Conservation (phyloP, 2,329 filamentous ascomycete genomes). For the Fusarium sp. region DNA sequence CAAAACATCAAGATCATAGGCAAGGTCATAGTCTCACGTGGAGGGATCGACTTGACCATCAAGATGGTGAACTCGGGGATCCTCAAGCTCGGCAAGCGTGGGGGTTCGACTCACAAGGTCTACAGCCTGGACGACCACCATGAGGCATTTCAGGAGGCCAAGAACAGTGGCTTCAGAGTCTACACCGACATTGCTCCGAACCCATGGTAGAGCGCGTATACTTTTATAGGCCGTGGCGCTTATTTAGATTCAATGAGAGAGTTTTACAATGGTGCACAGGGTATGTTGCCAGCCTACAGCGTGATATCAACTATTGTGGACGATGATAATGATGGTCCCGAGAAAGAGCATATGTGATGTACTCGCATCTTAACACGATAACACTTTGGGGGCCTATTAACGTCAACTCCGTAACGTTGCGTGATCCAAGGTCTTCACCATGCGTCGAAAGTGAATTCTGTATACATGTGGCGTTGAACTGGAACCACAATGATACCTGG, state of each 20-base stretch:
- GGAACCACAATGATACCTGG: not conserved
- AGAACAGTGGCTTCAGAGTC: not conserved
- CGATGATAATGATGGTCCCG: not conserved
- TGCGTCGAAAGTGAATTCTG: not conserved
- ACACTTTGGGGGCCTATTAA: not conserved
- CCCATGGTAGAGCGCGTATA: not conserved
- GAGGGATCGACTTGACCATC: not conserved
- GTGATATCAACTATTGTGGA: not conserved
- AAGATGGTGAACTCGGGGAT: constrained; percentile 1
- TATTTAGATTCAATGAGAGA: not conserved
- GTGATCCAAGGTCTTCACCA: not conserved
- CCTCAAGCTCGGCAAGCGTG: not conserved
- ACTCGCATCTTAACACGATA: not conserved
- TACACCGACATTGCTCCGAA: not conserved
- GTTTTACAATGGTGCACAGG: not conserved
- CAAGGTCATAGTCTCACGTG: not conserved
- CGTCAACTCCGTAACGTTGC: not conserved
- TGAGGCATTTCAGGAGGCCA: not conserved
- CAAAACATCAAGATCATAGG: constrained; percentile 2
- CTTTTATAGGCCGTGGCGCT: not conserved
- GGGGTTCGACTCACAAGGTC: not conserved
- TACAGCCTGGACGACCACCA: not conserved
- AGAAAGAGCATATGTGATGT: not conserved
- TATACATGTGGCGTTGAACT: not conserved
- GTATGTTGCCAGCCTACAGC: not conserved